Conservation (phyloP, 768 basidiomycete species). For the Termitomyces sp. region DNA sequence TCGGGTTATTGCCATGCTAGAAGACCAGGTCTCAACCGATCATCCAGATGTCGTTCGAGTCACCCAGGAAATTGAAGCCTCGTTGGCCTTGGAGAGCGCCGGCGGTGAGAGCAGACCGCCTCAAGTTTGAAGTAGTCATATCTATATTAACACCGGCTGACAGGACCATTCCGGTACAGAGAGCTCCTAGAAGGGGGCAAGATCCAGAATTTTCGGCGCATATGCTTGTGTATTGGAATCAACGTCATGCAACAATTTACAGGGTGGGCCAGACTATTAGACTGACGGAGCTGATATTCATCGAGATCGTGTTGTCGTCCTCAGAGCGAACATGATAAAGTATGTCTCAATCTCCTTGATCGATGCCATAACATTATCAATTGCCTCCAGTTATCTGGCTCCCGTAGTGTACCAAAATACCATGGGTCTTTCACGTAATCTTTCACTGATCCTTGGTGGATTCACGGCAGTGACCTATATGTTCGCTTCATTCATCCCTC, state of each 20-base stretch:
- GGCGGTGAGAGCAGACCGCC: constrained; percentile 21
- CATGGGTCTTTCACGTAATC: constrained; percentile 35
- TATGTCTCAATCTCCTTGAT: constrained; percentile 8
- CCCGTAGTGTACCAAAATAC: constrained; percentile 40
- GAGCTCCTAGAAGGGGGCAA: constrained; percentile 33
- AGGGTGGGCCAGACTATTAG: constrained; percentile 19
- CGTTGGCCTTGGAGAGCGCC: constrained; percentile 32
- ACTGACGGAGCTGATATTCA: background rate
- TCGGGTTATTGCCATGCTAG: constrained; percentile 31
- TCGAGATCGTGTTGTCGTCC: background rate
- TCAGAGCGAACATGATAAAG: constrained; percentile 37
- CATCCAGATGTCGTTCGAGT: constrained; percentile 31
- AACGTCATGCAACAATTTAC: constrained; percentile 42
- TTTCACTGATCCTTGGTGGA: constrained; percentile 37
- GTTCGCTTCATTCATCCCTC: constrained; percentile 37
- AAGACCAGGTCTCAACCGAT: constrained; percentile 25
- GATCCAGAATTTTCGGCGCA: constrained; percentile 34
- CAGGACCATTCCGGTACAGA: constrained; percentile 32
- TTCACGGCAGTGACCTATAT: constrained; percentile 37
- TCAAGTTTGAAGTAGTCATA: background rate
- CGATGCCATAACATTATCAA: background rate
- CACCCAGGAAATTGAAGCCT: constrained; percentile 32
- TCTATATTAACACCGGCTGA: background rate
- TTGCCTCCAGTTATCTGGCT: constrained; percentile 29
- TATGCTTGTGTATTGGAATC: constrained; percentile 33